Conservation (phyloP, 2,329 filamentous ascomycete species). For the Aspergillus pseudonomiae region DNA sequence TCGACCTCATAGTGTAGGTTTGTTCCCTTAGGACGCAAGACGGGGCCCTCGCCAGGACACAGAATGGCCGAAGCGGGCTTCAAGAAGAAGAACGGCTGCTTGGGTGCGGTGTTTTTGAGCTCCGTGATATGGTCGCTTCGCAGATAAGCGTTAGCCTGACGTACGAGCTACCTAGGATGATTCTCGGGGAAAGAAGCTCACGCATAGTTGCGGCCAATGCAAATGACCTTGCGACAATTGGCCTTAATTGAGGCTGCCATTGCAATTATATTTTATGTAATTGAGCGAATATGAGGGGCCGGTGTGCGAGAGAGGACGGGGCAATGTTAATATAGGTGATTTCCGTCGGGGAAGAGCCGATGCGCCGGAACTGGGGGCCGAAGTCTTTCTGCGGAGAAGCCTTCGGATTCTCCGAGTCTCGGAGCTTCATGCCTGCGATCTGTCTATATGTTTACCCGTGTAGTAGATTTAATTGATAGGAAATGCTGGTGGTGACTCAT, state of each 20-base stretch:
- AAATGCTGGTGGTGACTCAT: not conserved
- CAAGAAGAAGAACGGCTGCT: constrained; percentile 98
- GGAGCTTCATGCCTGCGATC: constrained; percentile 9
- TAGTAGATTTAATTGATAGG: not conserved
- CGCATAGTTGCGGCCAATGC: constrained; percentile 97
- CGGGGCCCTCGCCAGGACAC: constrained; percentile 73
- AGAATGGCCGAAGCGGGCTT: constrained; percentile 90
- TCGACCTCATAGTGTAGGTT: constrained; percentile 95
- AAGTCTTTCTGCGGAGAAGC: constrained; percentile 29
- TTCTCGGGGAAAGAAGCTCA: constrained; percentile 49
- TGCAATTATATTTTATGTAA: constrained; percentile 9
- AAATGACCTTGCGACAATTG: constrained; percentile 75
- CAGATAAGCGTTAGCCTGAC: constrained; percentile 7
- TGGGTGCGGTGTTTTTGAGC: constrained; percentile 82
- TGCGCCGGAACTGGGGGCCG: constrained; percentile 23
- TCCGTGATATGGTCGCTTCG: constrained; percentile 87
- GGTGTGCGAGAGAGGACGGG: constrained; percentile 1
- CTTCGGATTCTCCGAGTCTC: constrained; percentile 25
- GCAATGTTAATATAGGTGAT: constrained; percentile 6
- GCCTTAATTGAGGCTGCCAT: constrained; percentile 51
- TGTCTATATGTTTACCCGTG: constrained; percentile 1
- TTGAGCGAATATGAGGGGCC: constrained; percentile 1
- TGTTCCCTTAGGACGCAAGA: constrained; percentile 80
- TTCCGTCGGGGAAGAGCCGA: constrained; percentile 13
- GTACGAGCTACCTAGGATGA: not conserved